Evolutionary conservation across 768 basidiomycete species (phyloP).

Genomic region (Rhizopogon vulgaris): DNA sequence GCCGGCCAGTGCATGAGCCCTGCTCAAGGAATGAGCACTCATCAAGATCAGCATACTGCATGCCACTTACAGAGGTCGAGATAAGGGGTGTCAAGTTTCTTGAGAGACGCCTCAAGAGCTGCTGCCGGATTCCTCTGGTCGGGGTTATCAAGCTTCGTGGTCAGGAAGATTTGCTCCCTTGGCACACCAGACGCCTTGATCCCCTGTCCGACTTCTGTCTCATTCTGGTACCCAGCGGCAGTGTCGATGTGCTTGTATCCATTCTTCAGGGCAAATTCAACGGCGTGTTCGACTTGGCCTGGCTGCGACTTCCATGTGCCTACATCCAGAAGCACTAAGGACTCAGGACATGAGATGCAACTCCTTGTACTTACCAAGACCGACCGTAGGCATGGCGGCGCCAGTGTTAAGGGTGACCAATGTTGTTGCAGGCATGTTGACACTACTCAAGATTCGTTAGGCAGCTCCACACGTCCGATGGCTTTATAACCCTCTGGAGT

Average conservation of each 20-base stretch:
- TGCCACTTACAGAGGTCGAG: conserved; percentile 63
- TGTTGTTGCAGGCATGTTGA: conserved; percentile 42
- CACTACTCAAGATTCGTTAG: background rate
- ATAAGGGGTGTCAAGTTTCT: conserved; percentile 65
- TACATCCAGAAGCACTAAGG: conserved; percentile 14
- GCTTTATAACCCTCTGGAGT: background rate
- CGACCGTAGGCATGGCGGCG: conserved; percentile 68
- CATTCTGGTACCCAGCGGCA: conserved; percentile 66
- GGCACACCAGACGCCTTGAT: conserved; percentile 68
- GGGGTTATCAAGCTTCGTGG: conserved; percentile 63
- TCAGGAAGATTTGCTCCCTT: conserved; percentile 72
- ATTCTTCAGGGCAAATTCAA: conserved; percentile 62
- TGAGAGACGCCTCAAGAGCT: conserved; percentile 65
- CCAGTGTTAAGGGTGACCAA: conserved; percentile 70
- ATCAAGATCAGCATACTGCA: background rate
- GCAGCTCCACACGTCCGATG: background rate
- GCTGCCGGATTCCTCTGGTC: conserved; percentile 54
- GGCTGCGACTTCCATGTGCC: conserved; percentile 79
- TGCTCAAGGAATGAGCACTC: conserved; percentile 14
- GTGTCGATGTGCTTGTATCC: conserved; percentile 77
- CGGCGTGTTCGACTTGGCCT: conserved; percentile 67
- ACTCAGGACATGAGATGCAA: background rate
- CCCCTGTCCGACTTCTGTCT: conserved; percentile 76
- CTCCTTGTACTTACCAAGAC: conserved; percentile 42
- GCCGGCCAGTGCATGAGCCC: conserved; percentile 84